phyloP scores from a whole-genome alignment of 2,329 filamentous ascomycete genomes.

The Exophiala aquamarina region DNA sequence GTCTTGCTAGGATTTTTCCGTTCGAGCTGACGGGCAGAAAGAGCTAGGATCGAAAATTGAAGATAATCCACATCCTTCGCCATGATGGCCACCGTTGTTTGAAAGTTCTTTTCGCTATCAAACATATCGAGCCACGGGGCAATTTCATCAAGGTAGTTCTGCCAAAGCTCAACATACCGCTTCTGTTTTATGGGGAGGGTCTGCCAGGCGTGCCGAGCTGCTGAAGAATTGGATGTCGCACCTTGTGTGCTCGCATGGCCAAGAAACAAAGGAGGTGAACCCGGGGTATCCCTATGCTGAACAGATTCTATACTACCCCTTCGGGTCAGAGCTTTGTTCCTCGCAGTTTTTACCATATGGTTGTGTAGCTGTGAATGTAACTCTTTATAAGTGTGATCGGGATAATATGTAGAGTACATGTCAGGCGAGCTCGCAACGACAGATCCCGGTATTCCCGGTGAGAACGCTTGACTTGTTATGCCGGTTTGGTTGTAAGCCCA shows the following conservation, averaged over 20 bases:
- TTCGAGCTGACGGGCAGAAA: conserved; percentile 56
- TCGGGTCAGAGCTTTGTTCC: background rate
- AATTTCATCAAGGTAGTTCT: conserved; percentile 6
- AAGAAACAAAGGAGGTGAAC: too few species aligned
- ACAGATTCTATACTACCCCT: too few species aligned
- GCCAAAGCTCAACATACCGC: conserved; percentile 4
- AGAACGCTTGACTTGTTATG: too few species aligned
- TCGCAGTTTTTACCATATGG: conserved; percentile 2
- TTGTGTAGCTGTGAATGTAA: conserved; percentile 3
- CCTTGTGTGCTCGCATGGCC: too few species aligned
- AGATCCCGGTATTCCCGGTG: background rate
- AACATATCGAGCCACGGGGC: conserved; percentile 7
- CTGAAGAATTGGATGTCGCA: background rate
- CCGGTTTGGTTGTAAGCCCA: background rate
- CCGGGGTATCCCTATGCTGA: background rate
- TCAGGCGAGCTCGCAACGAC: conserved; percentile 2
- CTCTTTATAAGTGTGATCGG: background rate
- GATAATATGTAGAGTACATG: background rate
- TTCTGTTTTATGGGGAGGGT: background rate
- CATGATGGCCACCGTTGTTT: background rate
- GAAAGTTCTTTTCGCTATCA: background rate
- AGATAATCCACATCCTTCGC: conserved; percentile 35
- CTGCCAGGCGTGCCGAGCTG: background rate
- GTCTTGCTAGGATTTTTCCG: conserved; percentile 47
- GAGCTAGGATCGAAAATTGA: conserved; percentile 53